A percentile compares a stretch with the other conserved stretches of the same genome.
These are phyloP conservation scores for Colletotrichum costaricense DNA, from an alignment of 2,329 filamentous ascomycete species.

Conservation along the genomic window DNA sequence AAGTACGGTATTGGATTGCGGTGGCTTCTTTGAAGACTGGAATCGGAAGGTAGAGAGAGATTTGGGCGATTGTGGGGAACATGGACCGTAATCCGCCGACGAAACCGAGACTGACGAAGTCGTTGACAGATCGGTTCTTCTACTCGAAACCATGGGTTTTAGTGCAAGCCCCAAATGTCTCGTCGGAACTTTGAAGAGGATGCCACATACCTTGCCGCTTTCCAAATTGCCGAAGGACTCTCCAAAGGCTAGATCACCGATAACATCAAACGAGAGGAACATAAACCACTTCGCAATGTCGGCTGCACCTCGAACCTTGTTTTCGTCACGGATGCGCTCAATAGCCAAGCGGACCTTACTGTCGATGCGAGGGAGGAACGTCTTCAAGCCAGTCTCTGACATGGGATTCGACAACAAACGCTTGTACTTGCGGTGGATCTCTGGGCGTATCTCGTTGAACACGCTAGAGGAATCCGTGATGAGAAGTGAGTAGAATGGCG, in stretches of 20 bases:
- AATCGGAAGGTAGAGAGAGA: constrained; percentile 22
- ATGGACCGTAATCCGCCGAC: constrained; percentile 23
- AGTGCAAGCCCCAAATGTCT: background rate
- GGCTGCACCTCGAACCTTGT: constrained; percentile 45
- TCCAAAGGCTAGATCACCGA: constrained; percentile 45
- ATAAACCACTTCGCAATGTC: constrained; percentile 66
- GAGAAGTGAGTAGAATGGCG: constrained; percentile 18
- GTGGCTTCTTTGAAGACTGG: constrained; percentile 25
- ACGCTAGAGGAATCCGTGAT: constrained; percentile 34
- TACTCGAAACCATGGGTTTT: background rate
- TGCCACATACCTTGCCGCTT: constrained; percentile 44
- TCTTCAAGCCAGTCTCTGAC: constrained; percentile 50
- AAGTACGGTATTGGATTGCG: constrained; percentile 17
- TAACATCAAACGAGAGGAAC: constrained; percentile 57
- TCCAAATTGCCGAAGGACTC: constrained; percentile 43
- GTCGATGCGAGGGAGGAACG: constrained; percentile 52
- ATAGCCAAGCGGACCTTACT: constrained; percentile 54
- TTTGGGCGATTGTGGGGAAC: constrained; percentile 12
- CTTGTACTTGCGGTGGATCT: constrained; percentile 47
- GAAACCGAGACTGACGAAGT: constrained; percentile 28
- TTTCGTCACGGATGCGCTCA: constrained; percentile 56
- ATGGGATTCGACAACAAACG: constrained; percentile 54
- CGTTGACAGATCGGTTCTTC: constrained; percentile 28
- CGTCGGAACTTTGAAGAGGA: background rate
- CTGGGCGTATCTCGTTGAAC: constrained; percentile 16